Conservation (phyloP, 2,329 filamentous ascomycete genomes). For the Madurella mycetomatis region DNA sequence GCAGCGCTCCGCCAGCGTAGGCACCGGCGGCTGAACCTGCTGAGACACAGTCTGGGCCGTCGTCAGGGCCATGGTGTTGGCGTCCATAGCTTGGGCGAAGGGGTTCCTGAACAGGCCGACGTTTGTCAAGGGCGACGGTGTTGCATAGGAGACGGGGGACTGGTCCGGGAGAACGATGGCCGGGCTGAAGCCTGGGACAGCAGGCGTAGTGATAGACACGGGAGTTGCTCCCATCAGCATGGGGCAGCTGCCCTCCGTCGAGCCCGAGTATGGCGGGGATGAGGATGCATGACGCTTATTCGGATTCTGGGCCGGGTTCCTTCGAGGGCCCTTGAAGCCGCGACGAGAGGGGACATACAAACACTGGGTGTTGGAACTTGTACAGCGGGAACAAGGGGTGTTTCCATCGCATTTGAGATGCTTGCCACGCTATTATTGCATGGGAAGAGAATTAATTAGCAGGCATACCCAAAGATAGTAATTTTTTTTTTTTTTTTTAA, state of each 20-base stretch:
- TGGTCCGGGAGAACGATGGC: constrained; percentile 33
- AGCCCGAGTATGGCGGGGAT: constrained; percentile 39
- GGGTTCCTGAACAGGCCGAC: constrained; percentile 42
- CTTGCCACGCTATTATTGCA: constrained; percentile 47
- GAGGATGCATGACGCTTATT: constrained; percentile 50
- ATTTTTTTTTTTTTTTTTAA: too few relatives aligned
- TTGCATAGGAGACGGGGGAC: constrained; percentile 32
- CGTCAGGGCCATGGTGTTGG: constrained; percentile 27
- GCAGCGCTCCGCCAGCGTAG: constrained; percentile 47
- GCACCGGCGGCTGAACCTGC: constrained; percentile 28
- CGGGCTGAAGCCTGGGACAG: constrained; percentile 33
- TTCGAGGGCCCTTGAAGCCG: constrained; percentile 67
- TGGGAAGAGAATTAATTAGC: constrained; percentile 11
- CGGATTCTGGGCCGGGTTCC: constrained; percentile 41
- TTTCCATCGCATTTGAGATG: constrained; percentile 74
- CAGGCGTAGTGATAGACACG: constrained; percentile 26
- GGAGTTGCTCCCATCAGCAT: constrained; percentile 38
- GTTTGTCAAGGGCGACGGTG: constrained; percentile 30
- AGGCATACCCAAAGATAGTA: background rate
- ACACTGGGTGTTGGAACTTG: constrained; percentile 55
- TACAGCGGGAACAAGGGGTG: constrained; percentile 66
- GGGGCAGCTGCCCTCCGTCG: constrained; percentile 39
- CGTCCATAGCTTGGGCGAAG: constrained; percentile 31
- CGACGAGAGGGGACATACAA: constrained; percentile 69
- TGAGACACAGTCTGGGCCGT: constrained; percentile 15